These are phyloP conservation scores for Cladosporium velox DNA, from an alignment of 2,329 filamentous ascomycete genomes.

Conservation along the genomic window DNA sequence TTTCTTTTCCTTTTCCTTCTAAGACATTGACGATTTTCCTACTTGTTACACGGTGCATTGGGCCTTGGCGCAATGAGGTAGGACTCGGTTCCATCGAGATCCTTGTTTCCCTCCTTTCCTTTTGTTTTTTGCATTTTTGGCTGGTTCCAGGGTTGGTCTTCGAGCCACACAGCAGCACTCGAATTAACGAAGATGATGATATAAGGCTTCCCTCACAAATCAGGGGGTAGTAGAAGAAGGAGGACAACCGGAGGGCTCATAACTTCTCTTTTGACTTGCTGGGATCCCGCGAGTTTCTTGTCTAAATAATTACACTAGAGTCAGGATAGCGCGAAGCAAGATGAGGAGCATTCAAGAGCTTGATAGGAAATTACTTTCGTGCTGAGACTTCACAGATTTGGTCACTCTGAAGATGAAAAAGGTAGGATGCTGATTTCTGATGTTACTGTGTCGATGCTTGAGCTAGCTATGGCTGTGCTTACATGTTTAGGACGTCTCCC, in stretches of 20 bases:
- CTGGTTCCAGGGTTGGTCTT: not conserved
- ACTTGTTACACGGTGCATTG: not conserved
- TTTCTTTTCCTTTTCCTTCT: not conserved
- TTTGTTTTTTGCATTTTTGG: not conserved
- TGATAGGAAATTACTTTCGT: not conserved
- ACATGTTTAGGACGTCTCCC: not conserved
- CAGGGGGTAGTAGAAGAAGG: not conserved
- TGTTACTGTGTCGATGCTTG: not conserved
- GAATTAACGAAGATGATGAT: not conserved
- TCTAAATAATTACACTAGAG: not conserved
- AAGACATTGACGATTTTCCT: constrained; percentile 1
- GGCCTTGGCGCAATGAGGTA: not conserved
- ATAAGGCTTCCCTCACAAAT: not conserved
- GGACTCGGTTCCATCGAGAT: not conserved
- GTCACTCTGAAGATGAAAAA: not conserved
- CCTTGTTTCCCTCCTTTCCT: not conserved
- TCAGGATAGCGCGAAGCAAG: not conserved
- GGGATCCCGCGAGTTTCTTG: not conserved
- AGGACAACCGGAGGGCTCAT: not conserved
- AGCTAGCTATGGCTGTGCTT: not conserved
- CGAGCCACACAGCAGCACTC: not conserved
- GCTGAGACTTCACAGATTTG: not conserved
- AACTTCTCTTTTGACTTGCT: not conserved
- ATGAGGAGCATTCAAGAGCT: not conserved
- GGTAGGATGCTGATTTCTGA: not conserved